These are phyloP conservation scores for Starmerella geochares DNA, from an alignment of 805 yeast species.

Conservation along the genomic window DNA sequence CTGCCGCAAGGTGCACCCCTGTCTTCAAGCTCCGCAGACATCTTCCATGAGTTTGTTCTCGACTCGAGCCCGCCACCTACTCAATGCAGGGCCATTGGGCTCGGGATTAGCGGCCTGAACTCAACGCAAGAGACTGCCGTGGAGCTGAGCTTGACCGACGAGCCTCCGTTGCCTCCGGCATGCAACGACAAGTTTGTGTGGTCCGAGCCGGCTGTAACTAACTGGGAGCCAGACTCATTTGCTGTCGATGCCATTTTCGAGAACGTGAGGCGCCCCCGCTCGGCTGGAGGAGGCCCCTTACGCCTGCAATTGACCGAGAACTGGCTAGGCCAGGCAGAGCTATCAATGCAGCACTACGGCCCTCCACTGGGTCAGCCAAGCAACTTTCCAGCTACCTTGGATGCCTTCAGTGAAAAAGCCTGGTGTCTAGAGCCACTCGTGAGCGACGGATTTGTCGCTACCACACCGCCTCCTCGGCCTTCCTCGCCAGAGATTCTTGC, in stretches of 20 bases:
- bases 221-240: background rate
- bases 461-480: background rate
- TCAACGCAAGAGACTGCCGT: background rate
- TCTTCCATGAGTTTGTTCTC: background rate
- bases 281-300: too few relatives aligned
- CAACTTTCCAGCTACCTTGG: too few relatives aligned
- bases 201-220: background rate
- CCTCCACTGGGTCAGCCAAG: too few relatives aligned
- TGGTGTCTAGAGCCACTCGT: too few relatives aligned
- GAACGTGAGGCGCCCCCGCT: background rate
- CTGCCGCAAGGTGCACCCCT: background rate
- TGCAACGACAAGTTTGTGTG: background rate
- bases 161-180: background rate
- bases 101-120: background rate
- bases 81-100: background rate
- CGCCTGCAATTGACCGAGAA: background rate
- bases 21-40: background rate
- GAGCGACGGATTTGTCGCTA: too few relatives aligned
- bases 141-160: background rate
- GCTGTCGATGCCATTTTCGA: background rate
- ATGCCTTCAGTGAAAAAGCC: too few relatives aligned
- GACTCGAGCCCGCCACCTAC: background rate
- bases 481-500: background rate
- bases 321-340: slow-evolving; percentile 3
- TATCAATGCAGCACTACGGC: background rate